Percentiles rank a stretch among this genome's conserved stretches.
These are phyloP conservation scores for Trichoderma afroharzianum DNA, from an alignment of 2,329 filamentous ascomycete species.

Conservation along the genomic window DNA sequence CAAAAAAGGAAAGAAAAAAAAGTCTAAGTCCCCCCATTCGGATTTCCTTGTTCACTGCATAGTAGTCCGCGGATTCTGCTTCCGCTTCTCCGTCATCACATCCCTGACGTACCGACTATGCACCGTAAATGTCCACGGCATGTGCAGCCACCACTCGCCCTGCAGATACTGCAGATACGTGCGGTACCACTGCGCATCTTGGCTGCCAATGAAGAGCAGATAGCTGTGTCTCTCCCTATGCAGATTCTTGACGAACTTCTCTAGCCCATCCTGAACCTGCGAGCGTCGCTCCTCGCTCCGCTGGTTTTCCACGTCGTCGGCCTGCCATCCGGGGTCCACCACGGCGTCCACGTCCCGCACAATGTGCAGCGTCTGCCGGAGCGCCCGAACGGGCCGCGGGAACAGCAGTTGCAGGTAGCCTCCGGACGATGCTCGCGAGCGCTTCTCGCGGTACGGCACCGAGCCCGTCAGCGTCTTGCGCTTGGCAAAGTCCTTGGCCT, in stretches of 20 bases:
- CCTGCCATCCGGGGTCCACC: conserved; percentile 27
- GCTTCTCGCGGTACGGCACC: conserved; percentile 22
- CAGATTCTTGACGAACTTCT: conserved; percentile 22
- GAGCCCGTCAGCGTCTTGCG: conserved; percentile 16
- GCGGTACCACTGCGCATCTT: conserved; percentile 28
- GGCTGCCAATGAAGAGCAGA: conserved; percentile 26
- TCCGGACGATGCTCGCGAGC: conserved; percentile 22
- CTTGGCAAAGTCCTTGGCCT: conserved; percentile 28
- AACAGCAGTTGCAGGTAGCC: conserved; percentile 24
- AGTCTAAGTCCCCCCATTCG: background rate
- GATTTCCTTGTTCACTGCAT: background rate
- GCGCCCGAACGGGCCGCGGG: conserved; percentile 22
- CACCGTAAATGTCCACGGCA: conserved; percentile 26
- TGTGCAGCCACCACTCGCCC: conserved; percentile 29
- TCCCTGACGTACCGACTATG: conserved; percentile 17
- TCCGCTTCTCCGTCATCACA: conserved; percentile 7
- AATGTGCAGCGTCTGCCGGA: conserved; percentile 28
- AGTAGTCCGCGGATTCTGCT: background rate
- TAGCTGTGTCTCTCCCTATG: conserved; percentile 25
- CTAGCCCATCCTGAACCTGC: conserved; percentile 22
- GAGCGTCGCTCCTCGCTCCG: conserved; percentile 23
- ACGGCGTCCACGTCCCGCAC: conserved; percentile 27
- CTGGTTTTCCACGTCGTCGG: conserved; percentile 24
- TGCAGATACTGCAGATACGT: conserved; percentile 25
- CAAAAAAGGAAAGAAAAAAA: background rate